Evolutionary conservation across 768 basidiomycete species (phyloP).

Genomic region (Chalciporus chontae): DNA sequence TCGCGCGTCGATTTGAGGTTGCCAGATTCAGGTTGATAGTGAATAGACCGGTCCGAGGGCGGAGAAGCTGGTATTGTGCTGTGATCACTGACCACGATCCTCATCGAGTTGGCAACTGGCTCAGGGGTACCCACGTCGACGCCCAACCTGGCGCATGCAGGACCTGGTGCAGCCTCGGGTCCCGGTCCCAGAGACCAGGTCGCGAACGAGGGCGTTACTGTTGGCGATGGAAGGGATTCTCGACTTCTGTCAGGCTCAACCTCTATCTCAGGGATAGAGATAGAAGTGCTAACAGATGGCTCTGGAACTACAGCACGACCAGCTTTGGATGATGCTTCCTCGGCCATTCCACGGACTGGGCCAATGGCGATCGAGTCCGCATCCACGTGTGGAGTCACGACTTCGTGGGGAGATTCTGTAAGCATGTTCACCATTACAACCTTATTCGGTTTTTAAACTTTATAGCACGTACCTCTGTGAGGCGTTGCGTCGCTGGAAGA

Average conservation of each 20-base stretch:
- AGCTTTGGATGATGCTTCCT: constrained; percentile 6
- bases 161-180: constrained; percentile 9
- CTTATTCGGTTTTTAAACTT: not conserved
- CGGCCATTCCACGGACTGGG: constrained; percentile 5
- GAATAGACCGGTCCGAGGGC: not conserved
- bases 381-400: constrained; percentile 12
- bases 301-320: constrained; percentile 3
- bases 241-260: constrained; percentile 5
- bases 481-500: constrained; percentile 7
- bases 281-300: constrained; percentile 7
- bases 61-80: constrained; percentile 13
- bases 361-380: constrained; percentile 3
- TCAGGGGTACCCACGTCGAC: constrained; percentile 9
- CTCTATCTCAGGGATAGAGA: constrained; percentile 6
- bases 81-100: constrained; percentile 30
- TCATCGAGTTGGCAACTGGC: constrained; percentile 13
- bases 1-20: constrained; percentile 46
- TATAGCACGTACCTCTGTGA: constrained; percentile 15
- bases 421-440: constrained; percentile 10
- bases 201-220: constrained; percentile 11
- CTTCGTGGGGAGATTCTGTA: constrained; percentile 14
- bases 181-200: constrained; percentile 15
- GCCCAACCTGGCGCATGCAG: constrained; percentile 5
- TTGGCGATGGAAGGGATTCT: constrained; percentile 10
- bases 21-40: constrained; percentile 10